A percentile compares a stretch with the other conserved stretches of the same genome.
These are phyloP conservation scores for Hermanozyma aechmeae DNA, from an alignment of 805 yeast genomes.

Conservation along the genomic window DNA sequence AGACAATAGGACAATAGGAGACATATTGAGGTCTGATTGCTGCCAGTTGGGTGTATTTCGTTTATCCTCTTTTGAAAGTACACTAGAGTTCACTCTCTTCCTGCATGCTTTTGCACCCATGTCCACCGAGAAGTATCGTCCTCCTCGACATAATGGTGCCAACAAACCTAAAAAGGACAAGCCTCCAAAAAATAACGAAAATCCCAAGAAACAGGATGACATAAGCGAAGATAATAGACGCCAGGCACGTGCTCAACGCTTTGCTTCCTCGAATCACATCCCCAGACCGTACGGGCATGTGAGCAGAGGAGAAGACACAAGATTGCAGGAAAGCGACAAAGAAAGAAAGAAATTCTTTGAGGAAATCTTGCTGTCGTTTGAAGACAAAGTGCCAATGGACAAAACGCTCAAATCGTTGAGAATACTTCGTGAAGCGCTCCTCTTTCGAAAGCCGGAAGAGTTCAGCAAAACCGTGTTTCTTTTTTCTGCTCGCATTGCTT, in stretches of 20 bases:
- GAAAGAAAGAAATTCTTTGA: neutral
- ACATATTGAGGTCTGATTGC: no score
- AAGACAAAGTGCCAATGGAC: no score
- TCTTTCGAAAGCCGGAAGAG: conserved; percentile 24
- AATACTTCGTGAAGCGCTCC: conserved; percentile 47
- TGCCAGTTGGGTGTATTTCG: no score
- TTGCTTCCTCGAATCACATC: conserved; percentile 1
- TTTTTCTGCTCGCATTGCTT: conserved; percentile 37
- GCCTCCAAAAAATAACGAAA: neutral
- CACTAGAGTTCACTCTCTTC: no score
- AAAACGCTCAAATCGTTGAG: conserved; percentile 25
- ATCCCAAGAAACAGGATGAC: conserved; percentile 10
- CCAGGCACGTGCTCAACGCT: no score
- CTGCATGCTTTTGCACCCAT: neutral
- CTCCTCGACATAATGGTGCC: no score
- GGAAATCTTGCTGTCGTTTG: no score
- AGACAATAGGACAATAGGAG: neutral
- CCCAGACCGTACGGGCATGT: conserved; percentile 37
- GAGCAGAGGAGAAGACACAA: conserved; percentile 55
- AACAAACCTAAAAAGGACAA: no score
- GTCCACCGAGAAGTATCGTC: neutral
- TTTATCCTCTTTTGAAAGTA: no score
- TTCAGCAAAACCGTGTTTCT: conserved; percentile 39
- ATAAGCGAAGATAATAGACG: conserved; percentile 10
- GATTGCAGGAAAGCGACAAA: neutral